Conservation (phyloP, 371 early-diverging fungal species). For the Gilbertella persicaria region DNA sequence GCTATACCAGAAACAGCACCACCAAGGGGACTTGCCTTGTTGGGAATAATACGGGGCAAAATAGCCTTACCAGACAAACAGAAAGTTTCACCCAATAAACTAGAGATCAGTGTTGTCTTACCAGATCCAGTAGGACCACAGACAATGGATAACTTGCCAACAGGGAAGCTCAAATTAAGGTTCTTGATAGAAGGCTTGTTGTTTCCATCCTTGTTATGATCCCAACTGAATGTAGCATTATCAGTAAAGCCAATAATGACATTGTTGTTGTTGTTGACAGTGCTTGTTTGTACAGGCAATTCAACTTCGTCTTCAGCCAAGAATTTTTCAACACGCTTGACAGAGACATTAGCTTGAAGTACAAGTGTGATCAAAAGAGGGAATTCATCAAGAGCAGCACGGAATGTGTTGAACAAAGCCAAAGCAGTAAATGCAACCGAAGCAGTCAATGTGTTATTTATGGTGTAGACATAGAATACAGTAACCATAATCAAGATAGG, state of each 20-base stretch:
- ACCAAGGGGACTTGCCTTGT: slow-evolving; percentile 16
- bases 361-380: slow-evolving; percentile 67
- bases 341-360: slow-evolving; percentile 73
- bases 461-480: slow-evolving; percentile 58
- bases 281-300: neutral
- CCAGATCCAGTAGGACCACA: slow-evolving; percentile 84
- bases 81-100: slow-evolving; percentile 62
- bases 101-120: slow-evolving; percentile 73
- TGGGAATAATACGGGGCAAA: slow-evolving; percentile 41
- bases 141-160: slow-evolving; percentile 71
- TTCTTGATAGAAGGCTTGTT: slow-evolving; percentile 52
- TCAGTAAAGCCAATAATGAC: slow-evolving; percentile 46
- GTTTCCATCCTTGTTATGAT: slow-evolving; percentile 25
- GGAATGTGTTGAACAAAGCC: slow-evolving; percentile 64
- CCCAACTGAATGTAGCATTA: slow-evolving; percentile 59
- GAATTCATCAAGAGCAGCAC: slow-evolving; percentile 71
- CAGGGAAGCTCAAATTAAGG: slow-evolving; percentile 61
- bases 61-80: slow-evolving; percentile 46
- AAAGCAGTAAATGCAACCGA: slow-evolving; percentile 68
- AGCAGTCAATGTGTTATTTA: slow-evolving; percentile 57
- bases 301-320: slow-evolving; percentile 74
- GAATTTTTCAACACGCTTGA: slow-evolving; percentile 69
- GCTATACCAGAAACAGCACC: slow-evolving; percentile 62
- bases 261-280: neutral
- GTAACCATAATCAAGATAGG: slow-evolving; percentile 44